Evolutionary conservation across 305 asterid genomes (phyloP).

Genomic region (Fraxinus sp.): DNA sequence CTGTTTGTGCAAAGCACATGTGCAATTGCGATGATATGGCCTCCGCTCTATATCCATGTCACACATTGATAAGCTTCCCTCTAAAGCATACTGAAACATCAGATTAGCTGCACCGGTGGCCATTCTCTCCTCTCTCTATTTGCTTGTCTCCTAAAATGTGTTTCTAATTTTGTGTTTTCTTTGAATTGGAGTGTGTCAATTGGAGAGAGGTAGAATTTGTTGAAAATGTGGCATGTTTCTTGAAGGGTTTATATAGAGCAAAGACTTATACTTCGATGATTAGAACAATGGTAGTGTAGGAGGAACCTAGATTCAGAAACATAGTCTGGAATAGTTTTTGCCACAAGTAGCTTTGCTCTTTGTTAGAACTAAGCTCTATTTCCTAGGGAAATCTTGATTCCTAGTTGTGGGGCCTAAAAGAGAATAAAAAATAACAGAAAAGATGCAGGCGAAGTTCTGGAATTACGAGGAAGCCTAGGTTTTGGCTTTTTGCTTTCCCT

Average conservation of each 20-base stretch:
- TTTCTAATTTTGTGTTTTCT: not conserved
- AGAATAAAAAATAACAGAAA: not conserved
- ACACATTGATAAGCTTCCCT: constrained; percentile 35
- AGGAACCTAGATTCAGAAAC: not conserved
- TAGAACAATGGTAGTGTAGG: not conserved
- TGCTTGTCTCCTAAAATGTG: not conserved
- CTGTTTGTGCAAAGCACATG: constrained; percentile 31
- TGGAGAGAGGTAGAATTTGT: not conserved
- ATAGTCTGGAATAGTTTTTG: not conserved
- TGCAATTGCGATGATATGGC: constrained; percentile 39
- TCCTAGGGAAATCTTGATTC: not conserved
- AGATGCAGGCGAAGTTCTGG: constrained; percentile 6
- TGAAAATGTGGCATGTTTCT: constrained; percentile 6
- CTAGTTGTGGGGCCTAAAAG: not conserved
- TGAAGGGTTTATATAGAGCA: not conserved
- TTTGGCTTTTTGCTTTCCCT: not conserved
- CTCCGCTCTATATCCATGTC: constrained; percentile 34
- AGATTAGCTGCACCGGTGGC: constrained; percentile 27
- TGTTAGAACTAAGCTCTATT: not conserved
- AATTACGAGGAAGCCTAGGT: constrained; percentile 5
- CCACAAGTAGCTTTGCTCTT: not conserved
- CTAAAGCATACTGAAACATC: constrained; percentile 28
- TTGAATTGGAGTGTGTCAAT: not conserved
- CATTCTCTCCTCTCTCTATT: constrained; percentile 4
- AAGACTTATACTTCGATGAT: not conserved